Percentiles rank a stretch among this genome's conserved stretches.
phyloP scores from a whole-genome alignment of 495 filamentous ascomycete genomes.

The Xylaria castorea region DNA sequence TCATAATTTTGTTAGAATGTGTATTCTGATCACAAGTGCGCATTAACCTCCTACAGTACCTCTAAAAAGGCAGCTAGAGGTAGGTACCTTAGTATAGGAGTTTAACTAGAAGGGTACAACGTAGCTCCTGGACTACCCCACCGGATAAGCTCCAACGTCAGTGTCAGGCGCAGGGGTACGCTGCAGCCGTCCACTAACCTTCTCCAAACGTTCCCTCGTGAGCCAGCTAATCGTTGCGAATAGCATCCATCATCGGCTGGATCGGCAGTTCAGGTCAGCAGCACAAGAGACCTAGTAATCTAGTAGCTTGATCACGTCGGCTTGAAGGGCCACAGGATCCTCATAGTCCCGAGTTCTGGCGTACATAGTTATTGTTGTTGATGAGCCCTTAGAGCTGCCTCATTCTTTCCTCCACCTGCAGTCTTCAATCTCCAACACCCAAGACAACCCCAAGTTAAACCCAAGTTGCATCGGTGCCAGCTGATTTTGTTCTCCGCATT shows the following conservation, averaged over 20 bases:
- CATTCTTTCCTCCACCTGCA: conserved; percentile 4
- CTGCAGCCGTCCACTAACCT: conserved; percentile 16
- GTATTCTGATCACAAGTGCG: background rate
- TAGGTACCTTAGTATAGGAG: background rate
- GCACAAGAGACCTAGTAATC: background rate
- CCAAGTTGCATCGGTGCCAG: conserved; percentile 8
- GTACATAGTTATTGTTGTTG: background rate
- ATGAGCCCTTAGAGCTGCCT: background rate
- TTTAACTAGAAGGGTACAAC: background rate
- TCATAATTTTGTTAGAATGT: background rate
- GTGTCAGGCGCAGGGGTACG: conserved; percentile 3
- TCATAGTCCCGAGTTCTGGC: background rate
- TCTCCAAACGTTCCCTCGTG: conserved; percentile 22
- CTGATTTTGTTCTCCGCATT: conserved; percentile 22
- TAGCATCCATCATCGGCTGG: conserved; percentile 25
- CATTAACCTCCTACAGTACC: background rate
- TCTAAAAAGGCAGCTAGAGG: background rate
- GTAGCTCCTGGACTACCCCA: background rate
- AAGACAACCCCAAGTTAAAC: background rate
- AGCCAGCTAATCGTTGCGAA: conserved; percentile 17
- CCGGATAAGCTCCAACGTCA: background rate
- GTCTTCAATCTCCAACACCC: background rate
- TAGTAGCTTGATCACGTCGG: background rate
- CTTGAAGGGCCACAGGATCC: background rate
- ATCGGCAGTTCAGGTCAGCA: conserved; percentile 17